Evolutionary conservation across 2,329 filamentous ascomycete species (phyloP).

Genomic region (Fusarium cicatricum): DNA sequence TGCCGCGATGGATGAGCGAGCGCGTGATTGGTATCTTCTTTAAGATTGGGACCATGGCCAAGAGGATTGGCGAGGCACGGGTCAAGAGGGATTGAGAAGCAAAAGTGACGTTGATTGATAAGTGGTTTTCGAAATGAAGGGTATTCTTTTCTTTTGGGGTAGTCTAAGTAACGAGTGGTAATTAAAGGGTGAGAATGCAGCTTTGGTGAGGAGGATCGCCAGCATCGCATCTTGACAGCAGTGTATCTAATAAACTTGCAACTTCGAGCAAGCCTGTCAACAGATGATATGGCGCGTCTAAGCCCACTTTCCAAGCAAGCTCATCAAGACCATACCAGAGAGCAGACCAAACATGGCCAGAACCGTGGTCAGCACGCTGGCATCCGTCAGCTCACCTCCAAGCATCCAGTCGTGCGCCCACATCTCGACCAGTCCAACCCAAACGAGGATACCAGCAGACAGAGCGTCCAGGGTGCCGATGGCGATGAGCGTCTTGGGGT

Average conservation of each 20-base stretch:
- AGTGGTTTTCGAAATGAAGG: background rate
- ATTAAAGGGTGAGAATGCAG: background rate
- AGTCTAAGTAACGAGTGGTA: background rate
- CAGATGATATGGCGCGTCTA: slow-evolving; percentile 44
- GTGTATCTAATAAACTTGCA: background rate
- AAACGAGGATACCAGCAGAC: slow-evolving; percentile 77
- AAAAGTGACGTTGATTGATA: background rate
- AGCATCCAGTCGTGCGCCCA: slow-evolving; percentile 77
- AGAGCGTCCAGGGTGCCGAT: slow-evolving; percentile 78
- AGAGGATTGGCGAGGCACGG: slow-evolving; percentile 36
- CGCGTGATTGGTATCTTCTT: slow-evolving; percentile 41
- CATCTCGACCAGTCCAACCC: slow-evolving; percentile 84
- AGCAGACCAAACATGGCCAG: slow-evolving; percentile 64
- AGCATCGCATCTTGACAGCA: background rate
- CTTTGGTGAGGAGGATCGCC: background rate
- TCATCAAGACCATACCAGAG: slow-evolving; percentile 73
- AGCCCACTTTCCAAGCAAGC: slow-evolving; percentile 79
- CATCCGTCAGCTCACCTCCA: slow-evolving; percentile 62
- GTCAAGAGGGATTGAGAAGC: slow-evolving; percentile 35
- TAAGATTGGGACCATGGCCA: slow-evolving; percentile 39
- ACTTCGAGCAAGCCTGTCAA: background rate
- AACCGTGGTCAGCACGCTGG: slow-evolving; percentile 55
- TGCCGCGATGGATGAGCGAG: slow-evolving; percentile 44
- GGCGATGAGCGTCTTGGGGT: slow-evolving; percentile 71
- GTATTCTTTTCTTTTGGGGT: background rate